These are phyloP conservation scores for Vaccinium vitisidaea DNA, from an alignment of 148 eudicot genomes.

Conservation along the genomic window DNA sequence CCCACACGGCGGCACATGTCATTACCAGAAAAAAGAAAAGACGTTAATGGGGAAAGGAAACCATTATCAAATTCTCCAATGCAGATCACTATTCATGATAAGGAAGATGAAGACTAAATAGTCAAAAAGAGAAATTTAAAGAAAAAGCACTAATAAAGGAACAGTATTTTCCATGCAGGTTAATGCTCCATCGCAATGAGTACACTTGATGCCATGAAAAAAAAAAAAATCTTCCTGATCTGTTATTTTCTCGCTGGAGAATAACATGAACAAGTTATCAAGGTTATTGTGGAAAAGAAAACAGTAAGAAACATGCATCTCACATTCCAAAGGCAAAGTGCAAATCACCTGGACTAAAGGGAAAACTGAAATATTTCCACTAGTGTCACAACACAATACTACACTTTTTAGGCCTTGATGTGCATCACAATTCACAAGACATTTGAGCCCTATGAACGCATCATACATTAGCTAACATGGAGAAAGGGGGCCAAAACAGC, in stretches of 20 bases:
- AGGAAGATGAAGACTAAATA: constrained; percentile 6
- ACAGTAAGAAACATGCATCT: neutral
- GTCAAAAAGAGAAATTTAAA: neutral
- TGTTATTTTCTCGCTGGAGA: neutral
- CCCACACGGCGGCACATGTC: neutral
- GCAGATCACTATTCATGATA: constrained; percentile 6
- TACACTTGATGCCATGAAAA: neutral
- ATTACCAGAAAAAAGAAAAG: neutral
- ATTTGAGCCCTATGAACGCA: too few species aligned
- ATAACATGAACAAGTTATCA: neutral
- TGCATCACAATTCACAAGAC: neutral
- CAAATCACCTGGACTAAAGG: neutral
- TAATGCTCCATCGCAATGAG: neutral
- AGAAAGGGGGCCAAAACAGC: too few species aligned
- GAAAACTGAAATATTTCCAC: neutral
- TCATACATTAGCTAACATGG: too few species aligned
- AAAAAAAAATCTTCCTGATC: neutral
- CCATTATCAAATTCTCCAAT: constrained; percentile 3
- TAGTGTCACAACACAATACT: neutral
- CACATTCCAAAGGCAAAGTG: neutral
- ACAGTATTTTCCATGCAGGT: neutral
- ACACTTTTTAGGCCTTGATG: neutral
- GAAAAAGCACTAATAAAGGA: neutral
- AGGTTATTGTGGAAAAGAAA: neutral
- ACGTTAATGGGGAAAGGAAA: neutral